Evolutionary conservation across 2,329 filamentous ascomycete genomes (phyloP).

Genomic region (Ophiostoma novo-ulmi): DNA sequence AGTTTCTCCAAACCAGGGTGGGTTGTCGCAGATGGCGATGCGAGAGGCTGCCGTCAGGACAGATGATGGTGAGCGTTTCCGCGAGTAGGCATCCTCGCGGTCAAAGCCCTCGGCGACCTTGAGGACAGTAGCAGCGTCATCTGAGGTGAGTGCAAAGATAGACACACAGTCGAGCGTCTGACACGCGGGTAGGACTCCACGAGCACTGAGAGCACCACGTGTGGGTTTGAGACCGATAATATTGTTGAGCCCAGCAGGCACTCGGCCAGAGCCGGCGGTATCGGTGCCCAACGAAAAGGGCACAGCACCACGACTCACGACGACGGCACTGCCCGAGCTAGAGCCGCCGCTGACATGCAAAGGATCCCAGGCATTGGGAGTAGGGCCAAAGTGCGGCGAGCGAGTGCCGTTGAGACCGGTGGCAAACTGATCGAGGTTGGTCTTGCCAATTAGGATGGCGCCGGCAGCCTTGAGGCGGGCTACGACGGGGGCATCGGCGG

Average conservation of each 20-base stretch:
- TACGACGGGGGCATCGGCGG: conserved; percentile 44
- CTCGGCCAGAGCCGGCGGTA: conserved; percentile 50
- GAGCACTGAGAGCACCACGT: conserved; percentile 44
- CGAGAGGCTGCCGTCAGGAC: background rate
- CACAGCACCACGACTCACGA: conserved; percentile 48
- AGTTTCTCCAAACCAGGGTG: conserved; percentile 35
- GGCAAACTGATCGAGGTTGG: conserved; percentile 58
- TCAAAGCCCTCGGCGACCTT: conserved; percentile 44
- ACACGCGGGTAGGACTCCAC: conserved; percentile 35
- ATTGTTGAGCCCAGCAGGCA: conserved; percentile 51
- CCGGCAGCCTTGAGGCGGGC: conserved; percentile 47
- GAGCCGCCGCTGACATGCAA: conserved; percentile 43
- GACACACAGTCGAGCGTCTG: conserved; percentile 23
- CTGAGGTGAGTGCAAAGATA: conserved; percentile 27
- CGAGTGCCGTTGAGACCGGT: conserved; percentile 58
- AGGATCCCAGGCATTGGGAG: conserved; percentile 43
- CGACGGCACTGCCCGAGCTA: conserved; percentile 51
- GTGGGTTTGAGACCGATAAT: conserved; percentile 50
- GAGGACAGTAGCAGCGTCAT: conserved; percentile 47
- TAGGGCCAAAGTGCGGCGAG: conserved; percentile 51
- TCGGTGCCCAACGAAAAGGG: conserved; percentile 54
- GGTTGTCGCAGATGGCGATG: conserved; percentile 39
- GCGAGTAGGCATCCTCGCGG: conserved; percentile 36
- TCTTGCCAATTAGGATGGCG: conserved; percentile 55
- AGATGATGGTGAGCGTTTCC: background rate